These are phyloP conservation scores for Arctium lappa DNA, from an alignment of 129 eudicot genomes.

Conservation along the genomic window DNA sequence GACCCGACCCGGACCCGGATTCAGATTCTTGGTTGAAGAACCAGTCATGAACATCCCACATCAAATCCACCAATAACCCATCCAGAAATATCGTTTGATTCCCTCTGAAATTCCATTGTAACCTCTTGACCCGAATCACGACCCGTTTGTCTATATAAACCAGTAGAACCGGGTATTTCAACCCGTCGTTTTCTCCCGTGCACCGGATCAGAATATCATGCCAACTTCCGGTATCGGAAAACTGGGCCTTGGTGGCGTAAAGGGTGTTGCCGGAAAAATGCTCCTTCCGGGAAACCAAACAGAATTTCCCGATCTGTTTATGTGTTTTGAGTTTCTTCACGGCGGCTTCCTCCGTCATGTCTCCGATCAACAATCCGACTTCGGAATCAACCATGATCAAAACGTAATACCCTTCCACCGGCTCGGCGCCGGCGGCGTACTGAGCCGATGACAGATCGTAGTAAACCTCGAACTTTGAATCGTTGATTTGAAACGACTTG, in stretches of 20 bases:
- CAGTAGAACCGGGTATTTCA: slow-evolving; percentile 64
- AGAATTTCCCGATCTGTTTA: slow-evolving; percentile 41
- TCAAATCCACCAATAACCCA: slow-evolving; percentile 81
- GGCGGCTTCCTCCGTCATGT: slow-evolving; percentile 53
- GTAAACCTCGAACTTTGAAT: slow-evolving; percentile 44
- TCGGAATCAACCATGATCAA: slow-evolving; percentile 54
- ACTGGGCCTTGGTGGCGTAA: slow-evolving; percentile 72
- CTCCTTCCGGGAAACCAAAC: slow-evolving; percentile 57
- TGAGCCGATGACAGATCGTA: slow-evolving; percentile 76
- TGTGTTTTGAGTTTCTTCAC: slow-evolving; percentile 44
- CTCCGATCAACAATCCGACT: slow-evolving; percentile 63
- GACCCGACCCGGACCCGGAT: slow-evolving; percentile 38
- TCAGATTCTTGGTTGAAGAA: slow-evolving; percentile 53
- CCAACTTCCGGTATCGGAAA: slow-evolving; percentile 50
- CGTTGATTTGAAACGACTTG: slow-evolving; percentile 41
- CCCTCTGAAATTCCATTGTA: slow-evolving; percentile 96
- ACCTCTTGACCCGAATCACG: slow-evolving; percentile 75
- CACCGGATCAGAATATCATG: slow-evolving; percentile 83
- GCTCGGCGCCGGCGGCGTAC: slow-evolving; percentile 73
- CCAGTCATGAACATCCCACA: slow-evolving; percentile 99
- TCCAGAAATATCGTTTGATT: slow-evolving; percentile 87
- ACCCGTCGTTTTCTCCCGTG: slow-evolving; percentile 65
- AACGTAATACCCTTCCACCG: slow-evolving; percentile 63
- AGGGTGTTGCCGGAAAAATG: slow-evolving; percentile 74
- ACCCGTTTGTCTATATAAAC: slow-evolving; percentile 79